Percentiles rank a stretch among this genome's conserved stretches.
These are phyloP conservation scores for Cercophora newfieldiana DNA, from an alignment of 495 filamentous ascomycete genomes.

Conservation along the genomic window DNA sequence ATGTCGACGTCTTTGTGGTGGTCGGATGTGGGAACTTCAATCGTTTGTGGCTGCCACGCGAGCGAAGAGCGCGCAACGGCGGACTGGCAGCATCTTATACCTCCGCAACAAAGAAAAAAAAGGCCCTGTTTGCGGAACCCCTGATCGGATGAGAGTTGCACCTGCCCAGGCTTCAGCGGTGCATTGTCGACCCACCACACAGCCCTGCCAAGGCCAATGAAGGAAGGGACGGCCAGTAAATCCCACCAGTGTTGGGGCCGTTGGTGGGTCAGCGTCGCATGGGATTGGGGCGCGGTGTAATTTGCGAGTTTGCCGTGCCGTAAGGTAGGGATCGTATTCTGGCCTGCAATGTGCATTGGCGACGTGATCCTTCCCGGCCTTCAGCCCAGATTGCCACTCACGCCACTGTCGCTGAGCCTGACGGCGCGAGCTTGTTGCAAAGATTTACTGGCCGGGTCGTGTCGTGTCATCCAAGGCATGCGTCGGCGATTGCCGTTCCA, in stretches of 20 bases:
- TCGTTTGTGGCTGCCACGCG: not conserved
- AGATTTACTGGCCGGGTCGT: not conserved
- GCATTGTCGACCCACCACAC: not conserved
- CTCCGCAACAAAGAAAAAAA: not conserved
- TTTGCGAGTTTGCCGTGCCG: no score
- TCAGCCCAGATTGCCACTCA: not conserved
- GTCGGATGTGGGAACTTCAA: no score
- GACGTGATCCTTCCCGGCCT: not conserved
- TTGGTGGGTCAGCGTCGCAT: not conserved
- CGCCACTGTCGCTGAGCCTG: not conserved
- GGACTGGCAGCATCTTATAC: not conserved
- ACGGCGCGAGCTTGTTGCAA: not conserved
- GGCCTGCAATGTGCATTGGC: not conserved
- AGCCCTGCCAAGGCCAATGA: not conserved
- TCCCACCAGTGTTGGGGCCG: not conserved
- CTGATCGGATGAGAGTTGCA: not conserved
- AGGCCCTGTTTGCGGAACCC: not conserved
- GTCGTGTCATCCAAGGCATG: not conserved
- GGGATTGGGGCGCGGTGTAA: not conserved
- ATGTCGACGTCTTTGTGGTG: not conserved
- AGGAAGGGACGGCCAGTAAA: not conserved
- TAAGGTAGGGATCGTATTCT: not conserved
- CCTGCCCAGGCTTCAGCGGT: not conserved
- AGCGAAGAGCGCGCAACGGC: not conserved
- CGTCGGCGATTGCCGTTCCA: not conserved